These are phyloP conservation scores for Tuber melanosporum DNA, from an alignment of 495 filamentous ascomycete genomes.

Conservation along the genomic window DNA sequence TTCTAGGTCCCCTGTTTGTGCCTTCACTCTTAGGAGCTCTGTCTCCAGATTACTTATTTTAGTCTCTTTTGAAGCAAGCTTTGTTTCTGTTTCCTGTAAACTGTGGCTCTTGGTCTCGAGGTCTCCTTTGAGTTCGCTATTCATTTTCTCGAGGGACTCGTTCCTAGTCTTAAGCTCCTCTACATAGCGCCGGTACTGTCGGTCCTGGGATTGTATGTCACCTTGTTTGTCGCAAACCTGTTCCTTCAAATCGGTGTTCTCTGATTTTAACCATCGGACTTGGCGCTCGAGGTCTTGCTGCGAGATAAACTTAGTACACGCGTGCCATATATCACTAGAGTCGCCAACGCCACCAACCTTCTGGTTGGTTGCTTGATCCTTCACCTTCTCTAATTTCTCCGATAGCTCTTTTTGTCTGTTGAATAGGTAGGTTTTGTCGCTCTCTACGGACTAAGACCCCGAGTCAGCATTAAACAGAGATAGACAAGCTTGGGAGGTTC, in stretches of 20 bases:
- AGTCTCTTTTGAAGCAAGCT: slow-evolving; percentile 59
- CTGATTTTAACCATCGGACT: slow-evolving; percentile 63
- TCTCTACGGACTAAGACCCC: slow-evolving; percentile 53
- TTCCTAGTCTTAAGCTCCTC: slow-evolving; percentile 67
- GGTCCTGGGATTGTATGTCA: slow-evolving; percentile 61
- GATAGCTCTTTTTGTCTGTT: slow-evolving; percentile 66
- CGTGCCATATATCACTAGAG: not conserved
- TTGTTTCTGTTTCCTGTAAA: slow-evolving; percentile 60
- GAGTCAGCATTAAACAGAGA: not conserved
- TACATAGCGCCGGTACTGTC: slow-evolving; percentile 62
- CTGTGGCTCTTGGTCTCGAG: slow-evolving; percentile 56
- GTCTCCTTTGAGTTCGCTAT: slow-evolving; percentile 68
- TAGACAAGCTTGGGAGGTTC: slow-evolving; percentile 5
- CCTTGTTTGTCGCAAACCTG: slow-evolving; percentile 68
- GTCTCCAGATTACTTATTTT: slow-evolving; percentile 68
- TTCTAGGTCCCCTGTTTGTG: slow-evolving; percentile 77
- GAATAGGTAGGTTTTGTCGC: slow-evolving; percentile 58
- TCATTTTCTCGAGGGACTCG: slow-evolving; percentile 57
- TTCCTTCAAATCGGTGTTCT: slow-evolving; percentile 64
- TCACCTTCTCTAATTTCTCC: slow-evolving; percentile 63
- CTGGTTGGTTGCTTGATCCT: slow-evolving; percentile 60
- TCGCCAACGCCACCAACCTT: slow-evolving; percentile 44
- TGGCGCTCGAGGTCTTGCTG: slow-evolving; percentile 59
- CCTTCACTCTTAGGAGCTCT: slow-evolving; percentile 72
- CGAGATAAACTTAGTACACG: not conserved